Conservation (phyloP, 768 basidiomycete genomes). For the Amanita rubescens region DNA sequence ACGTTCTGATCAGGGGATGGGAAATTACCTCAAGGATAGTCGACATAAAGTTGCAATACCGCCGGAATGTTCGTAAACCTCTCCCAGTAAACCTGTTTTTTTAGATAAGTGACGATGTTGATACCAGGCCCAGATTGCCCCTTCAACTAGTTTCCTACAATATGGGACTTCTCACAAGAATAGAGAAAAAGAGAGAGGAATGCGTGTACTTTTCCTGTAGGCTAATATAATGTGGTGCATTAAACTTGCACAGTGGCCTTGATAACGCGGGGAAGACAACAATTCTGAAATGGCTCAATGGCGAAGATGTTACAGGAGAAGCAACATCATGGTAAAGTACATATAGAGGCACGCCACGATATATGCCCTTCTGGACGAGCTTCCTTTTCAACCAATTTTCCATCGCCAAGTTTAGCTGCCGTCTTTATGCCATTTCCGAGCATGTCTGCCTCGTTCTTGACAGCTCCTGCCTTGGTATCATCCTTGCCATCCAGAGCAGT, state of each 20-base stretch:
- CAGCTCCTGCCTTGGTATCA: neutral
- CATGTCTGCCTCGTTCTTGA: conserved; percentile 28
- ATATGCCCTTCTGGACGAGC: conserved; percentile 61
- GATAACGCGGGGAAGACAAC: conserved; percentile 99
- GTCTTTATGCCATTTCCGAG: conserved; percentile 1
- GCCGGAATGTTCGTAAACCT: conserved; percentile 43
- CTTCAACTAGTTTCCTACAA: too few species aligned
- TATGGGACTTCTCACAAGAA: conserved; percentile 98
- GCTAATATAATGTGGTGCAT: conserved; percentile 13
- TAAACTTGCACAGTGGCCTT: conserved; percentile 58
- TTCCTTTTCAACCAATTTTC: conserved; percentile 58
- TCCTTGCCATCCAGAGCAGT: neutral
- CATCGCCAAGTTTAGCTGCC: conserved; percentile 18
- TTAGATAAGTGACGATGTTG: conserved; percentile 45
- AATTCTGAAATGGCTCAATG: conserved; percentile 90
- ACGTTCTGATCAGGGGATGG: conserved; percentile 56
- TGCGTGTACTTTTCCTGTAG: conserved; percentile 92
- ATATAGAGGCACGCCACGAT: conserved; percentile 46
- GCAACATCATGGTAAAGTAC: conserved; percentile 46
- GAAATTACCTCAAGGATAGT: conserved; percentile 40
- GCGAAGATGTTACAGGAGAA: conserved; percentile 80
- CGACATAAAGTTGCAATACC: conserved; percentile 9
- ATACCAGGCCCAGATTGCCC: too few species aligned
- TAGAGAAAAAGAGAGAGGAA: conserved; percentile 90
- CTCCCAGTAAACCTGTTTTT: conserved; percentile 56